Evolutionary conservation across 164 flowering plant genomes (phyloP), one percentile per base, ranked within the genome.

Genomic region (Aristolochia fimbriata): DNA sequence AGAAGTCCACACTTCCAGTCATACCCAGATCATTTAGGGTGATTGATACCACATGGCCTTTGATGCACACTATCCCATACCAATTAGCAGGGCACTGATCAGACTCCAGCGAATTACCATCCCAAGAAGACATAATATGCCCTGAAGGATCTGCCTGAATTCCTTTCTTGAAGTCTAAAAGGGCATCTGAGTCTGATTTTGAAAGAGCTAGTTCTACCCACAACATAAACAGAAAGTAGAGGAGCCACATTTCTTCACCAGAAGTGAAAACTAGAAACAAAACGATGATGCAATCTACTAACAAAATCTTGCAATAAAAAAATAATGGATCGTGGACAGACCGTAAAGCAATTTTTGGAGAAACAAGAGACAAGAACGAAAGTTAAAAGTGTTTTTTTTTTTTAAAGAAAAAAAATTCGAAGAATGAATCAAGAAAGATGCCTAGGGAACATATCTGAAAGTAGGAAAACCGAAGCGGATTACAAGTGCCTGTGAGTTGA

Each of bases 41-140:
- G 30, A 87, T 71, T 7, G 86, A 71, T 45, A 70, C 70, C 6
- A 87, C 83, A 56, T 46, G 70, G 24, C 86, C 86, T 21, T 64
- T 67, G 16, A 4, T 62, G 52, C 90, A 84, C 50, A 46, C 54
- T 2, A 87, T 70, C 11, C 94, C 94, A 67, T 41, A 77, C 90
- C 90, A 87, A 31, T 72, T 68, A 7, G 63, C 47, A 11, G 86
- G 90, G 55, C 85, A 84, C 17, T 81, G 81, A 76, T 78, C 73
- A 27, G 87, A 73, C 47, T 70, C 68, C 43, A 77, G 20, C 41
- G 83, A 71, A 47, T 76, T 76, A 22, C 77, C 67, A 64, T 73
- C 70, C 94, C 94, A 84, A 52, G 94, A 82, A 71, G 16, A 62
- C 47, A 79, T 56, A 58, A 77, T 55, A 65, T 71, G 49, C 46